Conservation (phyloP, 164 flowering plant genomes). For the Buxus sempervirens region DNA sequence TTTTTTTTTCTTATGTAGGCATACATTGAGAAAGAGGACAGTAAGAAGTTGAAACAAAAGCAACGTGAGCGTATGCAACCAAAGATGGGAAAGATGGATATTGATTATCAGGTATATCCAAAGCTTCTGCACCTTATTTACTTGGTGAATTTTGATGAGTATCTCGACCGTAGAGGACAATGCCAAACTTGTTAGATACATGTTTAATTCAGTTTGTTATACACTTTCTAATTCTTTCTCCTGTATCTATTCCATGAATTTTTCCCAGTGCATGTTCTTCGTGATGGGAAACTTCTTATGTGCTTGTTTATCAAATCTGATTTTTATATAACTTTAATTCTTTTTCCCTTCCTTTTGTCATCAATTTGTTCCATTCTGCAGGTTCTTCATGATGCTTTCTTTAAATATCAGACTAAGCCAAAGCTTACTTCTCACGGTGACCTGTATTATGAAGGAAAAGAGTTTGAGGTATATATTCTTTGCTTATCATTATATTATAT, state of each 20-base stretch:
- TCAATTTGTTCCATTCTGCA: slow-evolving; percentile 28
- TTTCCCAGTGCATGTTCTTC: too few relatives aligned
- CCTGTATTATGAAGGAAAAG: slow-evolving; percentile 94
- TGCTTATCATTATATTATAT: neutral
- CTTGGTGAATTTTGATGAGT: too few relatives aligned
- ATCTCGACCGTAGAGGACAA: too few relatives aligned
- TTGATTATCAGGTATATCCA: slow-evolving; percentile 85
- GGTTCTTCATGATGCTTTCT: slow-evolving; percentile 99
- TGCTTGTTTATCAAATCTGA: too few relatives aligned
- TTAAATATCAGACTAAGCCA: slow-evolving; percentile 95
- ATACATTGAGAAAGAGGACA: slow-evolving; percentile 96
- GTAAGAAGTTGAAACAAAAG: slow-evolving; percentile 96
- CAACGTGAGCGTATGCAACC: slow-evolving; percentile 99
- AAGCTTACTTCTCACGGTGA: slow-evolving; percentile 88
- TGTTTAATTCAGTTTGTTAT: too few relatives aligned
- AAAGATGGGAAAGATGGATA: slow-evolving; percentile 99
- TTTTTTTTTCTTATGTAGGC: slow-evolving; percentile 48
- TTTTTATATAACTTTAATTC: too few relatives aligned
- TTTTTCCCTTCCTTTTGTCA: neutral
- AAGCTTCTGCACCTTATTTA: neutral
- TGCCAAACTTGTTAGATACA: too few relatives aligned
- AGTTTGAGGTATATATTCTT: slow-evolving; percentile 75
- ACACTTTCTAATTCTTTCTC: neutral
- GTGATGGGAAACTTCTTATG: too few relatives aligned
- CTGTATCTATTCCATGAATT: too few relatives aligned